These are phyloP conservation scores for Ceriops tagal DNA, from an alignment of 345 rosid genomes.

Conservation along the genomic window DNA sequence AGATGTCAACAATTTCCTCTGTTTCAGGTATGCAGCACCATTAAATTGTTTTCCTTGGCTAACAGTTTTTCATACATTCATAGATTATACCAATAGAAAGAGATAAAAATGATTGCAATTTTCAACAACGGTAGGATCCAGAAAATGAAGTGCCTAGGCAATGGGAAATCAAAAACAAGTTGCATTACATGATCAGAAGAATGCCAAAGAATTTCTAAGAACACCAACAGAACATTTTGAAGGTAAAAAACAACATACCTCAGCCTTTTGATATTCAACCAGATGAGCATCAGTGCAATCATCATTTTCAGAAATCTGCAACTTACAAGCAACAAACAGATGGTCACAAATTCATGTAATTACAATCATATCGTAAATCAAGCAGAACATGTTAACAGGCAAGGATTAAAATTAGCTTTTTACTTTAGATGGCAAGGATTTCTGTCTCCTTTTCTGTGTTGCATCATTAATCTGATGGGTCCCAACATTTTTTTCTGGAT, in stretches of 20 bases:
- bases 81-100: too few relatives aligned
- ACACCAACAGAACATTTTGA: neutral
- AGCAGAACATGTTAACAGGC: conserved; percentile 10
- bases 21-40: conserved; percentile 41
- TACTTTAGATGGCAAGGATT: conserved; percentile 55
- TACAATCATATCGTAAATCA: conserved; percentile 9
- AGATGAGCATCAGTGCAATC: conserved; percentile 31
- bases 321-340: conserved; percentile 25
- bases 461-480: conserved; percentile 37
- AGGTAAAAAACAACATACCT: conserved; percentile 35
- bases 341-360: conserved; percentile 28
- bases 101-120: too few relatives aligned
- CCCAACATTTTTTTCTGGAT: conserved; percentile 42
- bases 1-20: conserved; percentile 46
- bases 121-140: conserved; percentile 10
- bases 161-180: too few relatives aligned
- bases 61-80: conserved; percentile 38
- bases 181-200: neutral
- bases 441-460: conserved; percentile 52
- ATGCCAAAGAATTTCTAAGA: neutral
- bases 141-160: too few relatives aligned
- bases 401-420: conserved; percentile 15
- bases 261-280: conserved; percentile 38
- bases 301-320: conserved; percentile 53
- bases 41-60: conserved; percentile 35